A percentile compares a stretch with the other conserved stretches of the same genome.
Evolutionary conservation across 164 flowering plant species (phyloP).

Genomic region (Chloranthus sessilifolius): DNA sequence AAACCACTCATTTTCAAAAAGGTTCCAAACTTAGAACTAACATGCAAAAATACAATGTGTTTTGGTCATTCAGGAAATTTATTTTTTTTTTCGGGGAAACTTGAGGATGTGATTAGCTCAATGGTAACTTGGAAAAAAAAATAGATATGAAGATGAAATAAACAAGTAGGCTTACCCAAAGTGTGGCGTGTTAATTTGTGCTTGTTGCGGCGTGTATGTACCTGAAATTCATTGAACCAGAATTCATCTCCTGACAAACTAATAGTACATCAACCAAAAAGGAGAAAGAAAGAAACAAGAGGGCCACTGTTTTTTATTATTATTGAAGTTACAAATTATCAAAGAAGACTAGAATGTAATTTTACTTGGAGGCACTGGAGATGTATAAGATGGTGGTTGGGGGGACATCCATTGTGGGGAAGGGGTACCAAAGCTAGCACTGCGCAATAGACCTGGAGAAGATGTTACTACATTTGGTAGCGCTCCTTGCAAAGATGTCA

Average conservation of each 20-base stretch:
- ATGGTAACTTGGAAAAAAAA: too few species aligned
- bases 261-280: neutral
- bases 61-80: too few species aligned
- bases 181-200: conserved; percentile 11
- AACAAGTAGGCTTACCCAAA: conserved; percentile 17
- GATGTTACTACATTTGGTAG: conserved; percentile 37
- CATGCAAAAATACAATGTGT: too few species aligned
- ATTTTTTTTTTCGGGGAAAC: too few species aligned
- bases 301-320: too few species aligned
- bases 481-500: conserved; percentile 53
- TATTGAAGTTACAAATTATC: too few species aligned
- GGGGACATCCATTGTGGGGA: conserved; percentile 39
- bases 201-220: conserved; percentile 28
- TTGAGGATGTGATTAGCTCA: too few species aligned
- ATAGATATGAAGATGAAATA: neutral
- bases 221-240: too few species aligned
- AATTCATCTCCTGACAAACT: too few species aligned
- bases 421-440: conserved; percentile 23
- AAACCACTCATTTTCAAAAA: too few species aligned
- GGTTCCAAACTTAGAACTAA: too few species aligned
- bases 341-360: neutral
- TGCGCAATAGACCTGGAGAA: conserved; percentile 27
- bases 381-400: conserved; percentile 30
- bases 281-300: neutral
- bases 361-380: conserved; percentile 39